Evolutionary conservation across 495 filamentous ascomycete genomes (phyloP).

Genomic region (Chaetomidium leptoderma): DNA sequence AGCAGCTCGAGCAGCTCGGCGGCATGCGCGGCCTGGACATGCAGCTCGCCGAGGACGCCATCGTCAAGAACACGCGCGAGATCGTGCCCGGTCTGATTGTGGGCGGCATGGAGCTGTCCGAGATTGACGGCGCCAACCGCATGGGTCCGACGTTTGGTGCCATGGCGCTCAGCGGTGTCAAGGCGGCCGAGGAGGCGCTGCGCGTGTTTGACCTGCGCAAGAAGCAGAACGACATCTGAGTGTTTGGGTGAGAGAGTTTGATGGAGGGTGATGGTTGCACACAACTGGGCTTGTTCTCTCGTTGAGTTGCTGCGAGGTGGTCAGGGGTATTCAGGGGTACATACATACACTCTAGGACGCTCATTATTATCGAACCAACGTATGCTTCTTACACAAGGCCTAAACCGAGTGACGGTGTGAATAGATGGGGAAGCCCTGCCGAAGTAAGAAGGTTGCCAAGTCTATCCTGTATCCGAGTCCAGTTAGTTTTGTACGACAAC

Average conservation of each 20-base stretch:
- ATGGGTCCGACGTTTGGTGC: slow-evolving; percentile 76
- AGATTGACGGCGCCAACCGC: slow-evolving; percentile 83
- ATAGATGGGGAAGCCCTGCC: too few species aligned
- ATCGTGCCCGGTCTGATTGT: slow-evolving; percentile 80
- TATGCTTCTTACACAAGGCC: neutral
- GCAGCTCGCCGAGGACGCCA: slow-evolving; percentile 83
- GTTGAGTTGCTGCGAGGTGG: neutral
- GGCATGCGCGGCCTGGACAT: slow-evolving; percentile 92
- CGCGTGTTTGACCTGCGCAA: slow-evolving; percentile 72
- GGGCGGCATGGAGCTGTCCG: slow-evolving; percentile 89
- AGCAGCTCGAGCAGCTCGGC: slow-evolving; percentile 71
- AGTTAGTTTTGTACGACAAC: slow-evolving; percentile 22
- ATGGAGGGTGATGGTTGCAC: neutral
- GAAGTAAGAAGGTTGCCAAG: too few species aligned
- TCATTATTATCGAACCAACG: neutral
- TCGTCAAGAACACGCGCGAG: slow-evolving; percentile 84
- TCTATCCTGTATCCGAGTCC: neutral
- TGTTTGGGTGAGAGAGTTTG: neutral
- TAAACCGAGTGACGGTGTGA: too few species aligned
- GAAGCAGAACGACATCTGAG: slow-evolving; percentile 45
- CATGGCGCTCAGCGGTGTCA: slow-evolving; percentile 79
- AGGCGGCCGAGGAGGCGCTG: slow-evolving; percentile 81
- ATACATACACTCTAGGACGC: neutral
- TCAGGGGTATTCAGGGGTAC: neutral
- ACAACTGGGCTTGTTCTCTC: neutral